phyloP scores from a whole-genome alignment of 108 stramenopile species.

The Pseudonitzschia delicatissima region DNA sequence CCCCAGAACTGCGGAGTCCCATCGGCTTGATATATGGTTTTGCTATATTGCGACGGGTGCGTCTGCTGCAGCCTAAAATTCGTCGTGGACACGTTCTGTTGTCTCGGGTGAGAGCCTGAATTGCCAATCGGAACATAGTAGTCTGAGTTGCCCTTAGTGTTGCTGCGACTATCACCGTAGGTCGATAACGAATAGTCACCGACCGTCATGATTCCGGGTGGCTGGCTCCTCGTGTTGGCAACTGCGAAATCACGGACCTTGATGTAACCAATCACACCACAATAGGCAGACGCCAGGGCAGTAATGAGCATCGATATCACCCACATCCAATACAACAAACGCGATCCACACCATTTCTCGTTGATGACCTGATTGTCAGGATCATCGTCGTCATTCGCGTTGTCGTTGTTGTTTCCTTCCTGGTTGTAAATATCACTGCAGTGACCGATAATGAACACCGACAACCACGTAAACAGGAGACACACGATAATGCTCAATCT shows the following conservation, averaged over 20 bases:
- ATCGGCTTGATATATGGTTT: constrained; percentile 80
- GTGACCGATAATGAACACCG: constrained; percentile 81
- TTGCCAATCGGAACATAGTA: constrained; percentile 65
- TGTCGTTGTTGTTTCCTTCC: constrained; percentile 13
- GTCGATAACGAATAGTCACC: constrained; percentile 11
- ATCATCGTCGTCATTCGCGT: constrained; percentile 38
- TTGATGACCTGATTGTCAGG: constrained; percentile 64
- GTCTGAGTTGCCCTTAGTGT: constrained; percentile 48
- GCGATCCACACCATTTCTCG: constrained; percentile 76
- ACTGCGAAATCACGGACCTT: constrained; percentile 81
- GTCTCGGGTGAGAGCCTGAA: constrained; percentile 1
- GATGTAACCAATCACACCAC: constrained; percentile 84
- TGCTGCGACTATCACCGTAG: not conserved
- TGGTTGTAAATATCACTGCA: constrained; percentile 53
- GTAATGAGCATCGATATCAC: constrained; percentile 73
- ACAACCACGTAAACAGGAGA: constrained; percentile 69
- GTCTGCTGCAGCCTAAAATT: constrained; percentile 4
- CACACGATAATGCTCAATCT: constrained; percentile 68
- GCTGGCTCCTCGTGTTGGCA: constrained; percentile 73
- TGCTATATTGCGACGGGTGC: constrained; percentile 18
- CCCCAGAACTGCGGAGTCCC: constrained; percentile 87
- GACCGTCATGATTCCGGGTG: constrained; percentile 39
- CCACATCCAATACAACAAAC: constrained; percentile 74
- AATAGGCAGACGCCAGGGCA: constrained; percentile 70
- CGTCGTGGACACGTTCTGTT: not conserved